Conservation (phyloP, 345 rosid species). For the Kernera saxatilis region DNA sequence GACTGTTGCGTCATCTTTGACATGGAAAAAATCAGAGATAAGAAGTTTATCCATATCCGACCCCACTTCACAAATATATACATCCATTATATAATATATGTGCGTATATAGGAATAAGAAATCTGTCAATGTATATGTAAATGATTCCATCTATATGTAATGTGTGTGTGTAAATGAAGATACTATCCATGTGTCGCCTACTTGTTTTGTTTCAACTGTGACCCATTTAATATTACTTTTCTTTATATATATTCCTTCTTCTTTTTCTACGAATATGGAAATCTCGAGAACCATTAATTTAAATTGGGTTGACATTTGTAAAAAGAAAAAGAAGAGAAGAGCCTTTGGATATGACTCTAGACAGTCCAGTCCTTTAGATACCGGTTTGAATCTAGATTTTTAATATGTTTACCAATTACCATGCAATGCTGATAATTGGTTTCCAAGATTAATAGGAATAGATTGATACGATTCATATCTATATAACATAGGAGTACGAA, state of each 20-base stretch:
- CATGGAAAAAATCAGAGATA: slow-evolving; percentile 26
- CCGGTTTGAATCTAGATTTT: neutral
- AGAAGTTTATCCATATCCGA: slow-evolving; percentile 30
- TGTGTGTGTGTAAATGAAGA: slow-evolving; percentile 19
- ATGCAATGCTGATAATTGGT: neutral
- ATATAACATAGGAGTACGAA: neutral
- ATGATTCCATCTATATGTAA: slow-evolving; percentile 1
- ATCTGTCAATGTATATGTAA: neutral
- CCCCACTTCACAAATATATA: neutral
- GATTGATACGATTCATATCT: neutral
- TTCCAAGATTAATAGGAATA: neutral
- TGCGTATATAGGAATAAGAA: neutral
- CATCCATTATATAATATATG: neutral
- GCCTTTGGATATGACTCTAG: neutral
- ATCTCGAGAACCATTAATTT: neutral
- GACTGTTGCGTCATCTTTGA: slow-evolving; percentile 31
- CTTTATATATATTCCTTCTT: neutral
- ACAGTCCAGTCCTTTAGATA: neutral
- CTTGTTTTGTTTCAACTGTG: neutral
- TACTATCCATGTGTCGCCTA: slow-evolving; percentile 26
- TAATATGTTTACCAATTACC: neutral
- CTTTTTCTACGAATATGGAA: neutral
- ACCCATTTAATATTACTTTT: neutral
- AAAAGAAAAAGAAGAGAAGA: slow-evolving; percentile 3
- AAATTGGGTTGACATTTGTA: slow-evolving; percentile 15